These are phyloP conservation scores for Sordariomycetes sp. DNA, from an alignment of 2,329 filamentous ascomycete genomes.

Conservation along the genomic window DNA sequence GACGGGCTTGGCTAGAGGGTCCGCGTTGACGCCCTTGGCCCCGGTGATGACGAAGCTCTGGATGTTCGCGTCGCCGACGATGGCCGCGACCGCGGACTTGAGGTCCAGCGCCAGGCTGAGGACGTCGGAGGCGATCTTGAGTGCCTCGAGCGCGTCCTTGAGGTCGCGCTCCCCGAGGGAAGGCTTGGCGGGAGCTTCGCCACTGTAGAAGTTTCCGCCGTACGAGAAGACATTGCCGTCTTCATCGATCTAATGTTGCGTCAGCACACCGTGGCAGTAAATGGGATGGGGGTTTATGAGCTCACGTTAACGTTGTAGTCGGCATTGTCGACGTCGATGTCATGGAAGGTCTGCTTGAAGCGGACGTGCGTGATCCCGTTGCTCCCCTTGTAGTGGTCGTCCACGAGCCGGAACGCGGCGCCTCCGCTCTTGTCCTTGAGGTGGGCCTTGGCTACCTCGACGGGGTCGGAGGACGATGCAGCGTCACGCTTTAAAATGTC, in stretches of 20 bases:
- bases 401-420: constrained; percentile 35
- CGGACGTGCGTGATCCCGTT: constrained; percentile 47
- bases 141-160: background rate
- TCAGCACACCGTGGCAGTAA: background rate
- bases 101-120: background rate
- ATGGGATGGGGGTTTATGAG: background rate
- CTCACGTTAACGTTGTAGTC: constrained; percentile 51
- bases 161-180: constrained; percentile 9
- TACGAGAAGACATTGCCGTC: constrained; percentile 48
- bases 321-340: constrained; percentile 48
- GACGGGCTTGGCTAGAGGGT: constrained; percentile 43
- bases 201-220: constrained; percentile 36
- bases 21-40: constrained; percentile 33
- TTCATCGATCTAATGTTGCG: constrained; percentile 27
- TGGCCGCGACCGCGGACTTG: constrained; percentile 2
- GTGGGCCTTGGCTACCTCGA: constrained; percentile 31
- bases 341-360: constrained; percentile 48
- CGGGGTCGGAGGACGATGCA: constrained; percentile 17
- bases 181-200: constrained; percentile 23
- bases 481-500: background rate
- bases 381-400: constrained; percentile 41
- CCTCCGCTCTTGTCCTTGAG: constrained; percentile 25
- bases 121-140: background rate
- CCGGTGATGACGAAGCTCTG: constrained; percentile 31
- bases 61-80: constrained; percentile 15